Conservation (phyloP, 2,329 filamentous ascomycete species). For the Penicillium sp. region DNA sequence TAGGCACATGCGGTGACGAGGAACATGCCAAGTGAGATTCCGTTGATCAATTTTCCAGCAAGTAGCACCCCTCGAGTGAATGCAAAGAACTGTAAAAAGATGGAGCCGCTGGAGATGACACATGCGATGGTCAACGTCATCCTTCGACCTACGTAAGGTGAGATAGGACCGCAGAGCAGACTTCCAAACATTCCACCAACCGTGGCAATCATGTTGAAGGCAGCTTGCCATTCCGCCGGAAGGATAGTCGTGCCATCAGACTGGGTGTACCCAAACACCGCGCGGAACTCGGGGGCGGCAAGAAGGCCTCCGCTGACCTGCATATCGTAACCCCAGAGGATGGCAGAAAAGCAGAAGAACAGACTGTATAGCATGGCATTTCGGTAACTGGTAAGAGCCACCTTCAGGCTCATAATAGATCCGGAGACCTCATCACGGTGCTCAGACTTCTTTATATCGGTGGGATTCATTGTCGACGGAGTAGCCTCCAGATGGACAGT, state of each 20-base stretch:
- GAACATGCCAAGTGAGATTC: conserved; percentile 12
- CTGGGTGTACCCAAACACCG: conserved; percentile 12
- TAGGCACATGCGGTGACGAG: conserved; percentile 8
- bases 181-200: conserved; percentile 11
- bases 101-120: conserved; percentile 7
- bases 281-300: conserved; percentile 10
- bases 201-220: conserved; percentile 12
- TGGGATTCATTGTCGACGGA: background rate
- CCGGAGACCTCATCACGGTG: background rate
- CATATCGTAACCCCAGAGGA: conserved; percentile 14
- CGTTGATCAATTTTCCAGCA: conserved; percentile 9
- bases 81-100: conserved; percentile 13
- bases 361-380: conserved; percentile 8
- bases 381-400: conserved; percentile 3
- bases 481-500: conserved; percentile 12
- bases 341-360: conserved; percentile 13
- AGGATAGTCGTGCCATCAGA: conserved; percentile 11
- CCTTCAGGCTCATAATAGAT: conserved; percentile 2
- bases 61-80: conserved; percentile 5
- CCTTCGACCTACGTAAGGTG: conserved; percentile 6
- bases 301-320: conserved; percentile 11
- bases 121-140: conserved; percentile 6
- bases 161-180: conserved; percentile 7
- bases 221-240: conserved; percentile 11
- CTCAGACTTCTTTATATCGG: background rate